A percentile compares a stretch with the other conserved stretches of the same genome.
phyloP scores from a whole-genome alignment of 2,329 filamentous ascomycete species.

The Dactylonectria macrodidyma region DNA sequence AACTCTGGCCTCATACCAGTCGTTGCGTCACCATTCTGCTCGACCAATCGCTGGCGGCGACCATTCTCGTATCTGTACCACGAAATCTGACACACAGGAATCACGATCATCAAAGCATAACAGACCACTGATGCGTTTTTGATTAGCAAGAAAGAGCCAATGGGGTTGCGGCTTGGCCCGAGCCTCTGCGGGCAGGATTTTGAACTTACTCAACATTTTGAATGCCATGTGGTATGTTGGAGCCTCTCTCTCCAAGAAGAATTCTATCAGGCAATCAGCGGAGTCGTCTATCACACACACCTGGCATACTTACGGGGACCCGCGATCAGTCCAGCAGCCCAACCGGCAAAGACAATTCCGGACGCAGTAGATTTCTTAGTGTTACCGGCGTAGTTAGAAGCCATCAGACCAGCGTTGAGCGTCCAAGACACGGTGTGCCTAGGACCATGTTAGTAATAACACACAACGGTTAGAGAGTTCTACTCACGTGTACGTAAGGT shows the following conservation, averaged over 20 bases:
- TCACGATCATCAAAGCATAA: conserved; percentile 22
- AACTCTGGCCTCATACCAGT: conserved; percentile 1
- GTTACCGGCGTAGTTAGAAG: conserved; percentile 32
- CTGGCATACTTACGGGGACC: conserved; percentile 25
- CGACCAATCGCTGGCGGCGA: conserved; percentile 9
- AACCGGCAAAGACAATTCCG: conserved; percentile 29
- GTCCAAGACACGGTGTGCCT: conserved; percentile 23
- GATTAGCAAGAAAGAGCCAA: not conserved
- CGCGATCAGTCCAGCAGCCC: conserved; percentile 31
- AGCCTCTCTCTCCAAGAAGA: conserved; percentile 18
- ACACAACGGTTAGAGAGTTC: not conserved
- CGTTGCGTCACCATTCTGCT: not conserved
- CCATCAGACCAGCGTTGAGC: conserved; percentile 25
- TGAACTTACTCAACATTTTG: conserved; percentile 20
- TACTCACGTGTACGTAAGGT: conserved; percentile 22
- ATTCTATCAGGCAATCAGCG: conserved; percentile 9
- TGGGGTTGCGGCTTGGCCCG: no score
- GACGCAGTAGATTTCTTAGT: conserved; percentile 32
- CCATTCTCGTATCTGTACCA: conserved; percentile 26
- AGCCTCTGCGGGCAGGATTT: no score
- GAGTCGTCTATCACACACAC: not conserved
- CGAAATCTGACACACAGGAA: conserved; percentile 11
- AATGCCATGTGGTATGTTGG: conserved; percentile 16
- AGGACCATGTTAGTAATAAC: not conserved
- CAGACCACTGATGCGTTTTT: conserved; percentile 18